Base-by-base conservation (phyloP, 768 basidiomycete genomes). In the Tulasnella sp. region DNA sequence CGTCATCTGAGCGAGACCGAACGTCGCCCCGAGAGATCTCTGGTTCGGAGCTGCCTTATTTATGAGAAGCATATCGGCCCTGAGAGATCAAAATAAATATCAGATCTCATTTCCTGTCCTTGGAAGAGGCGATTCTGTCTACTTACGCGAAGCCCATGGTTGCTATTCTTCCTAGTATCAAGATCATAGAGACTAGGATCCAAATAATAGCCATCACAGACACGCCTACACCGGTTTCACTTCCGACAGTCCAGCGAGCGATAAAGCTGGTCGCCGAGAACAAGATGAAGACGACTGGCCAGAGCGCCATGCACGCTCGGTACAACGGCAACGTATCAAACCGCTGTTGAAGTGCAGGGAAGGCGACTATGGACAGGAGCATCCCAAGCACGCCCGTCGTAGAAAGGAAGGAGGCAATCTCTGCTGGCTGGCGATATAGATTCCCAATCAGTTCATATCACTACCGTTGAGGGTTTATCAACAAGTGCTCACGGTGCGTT, bases 401-500 rank as follows among this genome's bases (percentile, higher is more conserved):
- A 22, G 63, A 22, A 30, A 65, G 44, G 8, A 57, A 50, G n/a
- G 27, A 53, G n/a, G 63, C 65, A 24, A 65, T 65, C 41, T 64
- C 60, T 25, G 45, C 53, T 22, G 61, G 63, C 64, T 65, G 30
- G 2, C n/a, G 21, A 21, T 2, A 19, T n/a, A n/a, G n/a, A n/a
- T n/a, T n/a, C n/a, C n/a, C n/a, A n/a, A n/a, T n/a, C n/a, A n/a
- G n/a, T n/a, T n/a, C 10, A 22, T 3, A 43, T n/a, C n/a, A 19
- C 42, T 43, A 11, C 19, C 42, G 11, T 43, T 11, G 11, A 11
- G 42, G 42, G 19, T 43, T 11, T 11, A 43, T 11, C 11, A 19
- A 43, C n/a, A n/a, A 19, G 10, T 10, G 29, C 80, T 67, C 65
- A 83, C 82, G 24, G 78, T 74, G 65, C 83, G 81, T 12, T 74